Conservation (phyloP, 1,284 basidiomycete species). For the Fomes fomentarius region DNA sequence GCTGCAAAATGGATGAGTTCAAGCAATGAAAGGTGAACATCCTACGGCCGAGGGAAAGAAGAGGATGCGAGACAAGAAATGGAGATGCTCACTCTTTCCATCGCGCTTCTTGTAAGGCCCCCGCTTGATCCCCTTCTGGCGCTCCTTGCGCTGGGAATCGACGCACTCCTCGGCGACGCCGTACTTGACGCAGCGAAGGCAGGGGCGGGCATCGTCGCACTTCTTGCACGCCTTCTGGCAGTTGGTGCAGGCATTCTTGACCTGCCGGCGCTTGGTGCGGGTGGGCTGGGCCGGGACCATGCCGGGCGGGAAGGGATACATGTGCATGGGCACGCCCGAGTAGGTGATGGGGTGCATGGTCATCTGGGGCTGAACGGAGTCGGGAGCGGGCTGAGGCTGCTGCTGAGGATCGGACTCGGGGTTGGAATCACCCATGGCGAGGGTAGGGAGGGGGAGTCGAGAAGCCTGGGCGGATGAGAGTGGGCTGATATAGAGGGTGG, state of each 20-base stretch:
- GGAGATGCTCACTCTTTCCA: conserved; percentile 66
- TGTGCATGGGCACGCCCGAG: conserved; percentile 61
- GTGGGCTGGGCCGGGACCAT: conserved; percentile 49
- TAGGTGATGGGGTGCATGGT: conserved; percentile 55
- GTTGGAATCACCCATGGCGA: conserved; percentile 36
- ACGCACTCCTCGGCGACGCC: conserved; percentile 80
- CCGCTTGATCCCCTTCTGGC: conserved; percentile 85
- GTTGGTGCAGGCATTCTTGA: conserved; percentile 90
- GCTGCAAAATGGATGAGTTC: conserved; percentile 48
- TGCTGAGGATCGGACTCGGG: conserved; percentile 43
- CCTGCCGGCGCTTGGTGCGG: conserved; percentile 80
- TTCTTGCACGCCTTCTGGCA: conserved; percentile 92
- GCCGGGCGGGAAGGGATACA: conserved; percentile 63
- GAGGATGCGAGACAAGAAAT: conserved; percentile 13
- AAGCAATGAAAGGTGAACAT: conserved; percentile 7
- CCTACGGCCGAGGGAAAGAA: conserved; percentile 20
- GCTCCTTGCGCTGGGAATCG: conserved; percentile 82
- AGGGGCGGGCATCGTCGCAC: conserved; percentile 86
- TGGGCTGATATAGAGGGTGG: conserved; percentile 24
- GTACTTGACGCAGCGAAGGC: conserved; percentile 86
- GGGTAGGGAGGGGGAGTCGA: conserved; percentile 16
- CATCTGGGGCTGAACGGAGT: conserved; percentile 50
- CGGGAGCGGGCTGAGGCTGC: conserved; percentile 37
- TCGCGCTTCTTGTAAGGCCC: conserved; percentile 94
- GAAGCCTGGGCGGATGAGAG: conserved; percentile 22